phyloP scores from a whole-genome alignment of 345 rosid genomes.

The Heritiera fomes region DNA sequence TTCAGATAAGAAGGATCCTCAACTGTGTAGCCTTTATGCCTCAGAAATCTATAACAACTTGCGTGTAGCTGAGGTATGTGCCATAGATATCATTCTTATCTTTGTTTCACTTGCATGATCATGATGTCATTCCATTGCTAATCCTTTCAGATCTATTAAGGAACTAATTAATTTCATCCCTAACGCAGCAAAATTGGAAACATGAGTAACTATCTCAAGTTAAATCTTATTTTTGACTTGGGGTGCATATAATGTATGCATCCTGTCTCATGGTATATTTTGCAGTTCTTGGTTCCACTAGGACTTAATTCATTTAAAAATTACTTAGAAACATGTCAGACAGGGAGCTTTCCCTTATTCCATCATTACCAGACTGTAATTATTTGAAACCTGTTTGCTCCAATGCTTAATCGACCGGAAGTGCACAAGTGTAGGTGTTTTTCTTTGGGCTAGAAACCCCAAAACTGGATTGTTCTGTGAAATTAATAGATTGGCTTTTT shows the following conservation, averaged over 20 bases:
- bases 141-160: slow-evolving; percentile 9
- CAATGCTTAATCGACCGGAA: background rate
- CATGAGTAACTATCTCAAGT: background rate
- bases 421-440: background rate
- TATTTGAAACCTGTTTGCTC: background rate
- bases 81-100: background rate
- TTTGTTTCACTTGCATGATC: background rate
- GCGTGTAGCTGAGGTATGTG: slow-evolving; percentile 78
- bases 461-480: background rate
- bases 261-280: background rate
- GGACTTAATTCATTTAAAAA: background rate
- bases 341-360: background rate
- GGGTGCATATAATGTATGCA: background rate
- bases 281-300: background rate
- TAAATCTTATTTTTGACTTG: background rate
- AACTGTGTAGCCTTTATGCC: slow-evolving; percentile 75
- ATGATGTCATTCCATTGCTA: background rate
- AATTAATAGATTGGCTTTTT: background rate
- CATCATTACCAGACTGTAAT: background rate
- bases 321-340: background rate
- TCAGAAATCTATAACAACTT: slow-evolving; percentile 64
- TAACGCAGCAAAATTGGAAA: background rate
- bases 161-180: slow-evolving; percentile 17
- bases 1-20: slow-evolving; percentile 59
- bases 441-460: background rate